Conservation (phyloP, 2,329 filamentous ascomycete genomes). For the Emergomyces pasteurianus region DNA sequence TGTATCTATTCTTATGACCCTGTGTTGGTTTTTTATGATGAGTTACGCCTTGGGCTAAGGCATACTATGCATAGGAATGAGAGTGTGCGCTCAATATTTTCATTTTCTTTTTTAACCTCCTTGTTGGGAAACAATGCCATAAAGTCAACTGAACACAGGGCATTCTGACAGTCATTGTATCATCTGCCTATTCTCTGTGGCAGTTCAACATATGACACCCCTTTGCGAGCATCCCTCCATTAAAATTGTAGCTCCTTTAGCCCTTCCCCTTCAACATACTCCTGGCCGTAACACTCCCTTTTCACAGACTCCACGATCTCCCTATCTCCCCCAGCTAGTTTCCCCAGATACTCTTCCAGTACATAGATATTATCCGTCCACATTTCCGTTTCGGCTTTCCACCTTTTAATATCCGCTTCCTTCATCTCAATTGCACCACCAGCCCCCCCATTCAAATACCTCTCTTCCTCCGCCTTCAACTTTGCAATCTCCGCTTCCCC, state of each 20-base stretch:
- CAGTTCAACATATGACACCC: background rate
- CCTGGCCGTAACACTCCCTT: slow-evolving; percentile 39
- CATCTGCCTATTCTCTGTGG: background rate
- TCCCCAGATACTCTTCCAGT: slow-evolving; percentile 29
- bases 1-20: no score
- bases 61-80: no score
- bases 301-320: slow-evolving; percentile 34
- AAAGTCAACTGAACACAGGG: background rate
- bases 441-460: slow-evolving; percentile 11
- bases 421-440: slow-evolving; percentile 19
- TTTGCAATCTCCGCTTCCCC: slow-evolving; percentile 4
- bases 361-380: slow-evolving; percentile 37
- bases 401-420: slow-evolving; percentile 22
- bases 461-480: slow-evolving; percentile 17
- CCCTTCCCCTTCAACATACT: slow-evolving; percentile 44
- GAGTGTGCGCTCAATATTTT: background rate
- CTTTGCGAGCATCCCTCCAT: background rate
- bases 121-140: background rate
- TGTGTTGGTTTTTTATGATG: no score
- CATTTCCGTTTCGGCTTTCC: slow-evolving; percentile 21
- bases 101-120: background rate
- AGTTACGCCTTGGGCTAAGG: no score
- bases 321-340: slow-evolving; percentile 30
- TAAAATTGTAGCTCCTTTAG: slow-evolving; percentile 29
- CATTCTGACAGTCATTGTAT: background rate